phyloP scores from a whole-genome alignment of 177 flowering plant genomes.

The Telopea speciosissima region DNA sequence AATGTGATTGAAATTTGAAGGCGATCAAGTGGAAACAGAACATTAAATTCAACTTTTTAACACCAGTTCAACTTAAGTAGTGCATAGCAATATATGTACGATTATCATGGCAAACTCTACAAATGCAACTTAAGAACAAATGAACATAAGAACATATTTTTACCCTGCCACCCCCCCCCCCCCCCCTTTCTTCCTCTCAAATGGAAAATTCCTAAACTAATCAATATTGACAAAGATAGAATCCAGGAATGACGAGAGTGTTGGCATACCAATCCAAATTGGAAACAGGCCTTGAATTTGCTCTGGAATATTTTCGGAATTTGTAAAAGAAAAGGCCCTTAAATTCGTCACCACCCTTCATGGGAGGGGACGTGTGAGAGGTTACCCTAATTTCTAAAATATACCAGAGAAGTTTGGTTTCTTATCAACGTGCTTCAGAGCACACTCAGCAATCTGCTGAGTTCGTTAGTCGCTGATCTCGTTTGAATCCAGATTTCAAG shows the following conservation, averaged over 20 bases:
- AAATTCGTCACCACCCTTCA: neutral
- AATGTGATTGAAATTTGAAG: neutral
- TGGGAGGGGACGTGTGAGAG: neutral
- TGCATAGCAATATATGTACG: neutral
- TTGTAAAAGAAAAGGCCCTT: neutral
- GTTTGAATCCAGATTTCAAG: no score
- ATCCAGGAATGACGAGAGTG: neutral
- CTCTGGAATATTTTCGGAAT: neutral
- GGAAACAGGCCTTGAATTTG: neutral
- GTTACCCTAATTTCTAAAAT: slow-evolving; percentile 48
- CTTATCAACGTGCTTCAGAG: slow-evolving; percentile 81
- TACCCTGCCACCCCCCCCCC: neutral
- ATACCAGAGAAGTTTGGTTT: slow-evolving; percentile 92
- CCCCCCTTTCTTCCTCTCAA: no score
- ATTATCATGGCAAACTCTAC: neutral
- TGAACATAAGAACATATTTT: slow-evolving; percentile 9
- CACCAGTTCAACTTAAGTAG: neutral
- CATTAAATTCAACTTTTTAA: neutral
- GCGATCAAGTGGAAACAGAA: neutral
- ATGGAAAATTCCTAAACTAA: slow-evolving; percentile 10
- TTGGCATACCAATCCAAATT: neutral
- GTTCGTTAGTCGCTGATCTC: no score
- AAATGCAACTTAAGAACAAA: neutral
- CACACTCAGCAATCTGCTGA: slow-evolving; percentile 83
- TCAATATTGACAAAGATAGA: slow-evolving; percentile 4